Evolutionary conservation across 2,329 filamentous ascomycete species (phyloP), one percentile per base, ranked within the genome.

Genomic region (Aspergillus arachidicola): DNA sequence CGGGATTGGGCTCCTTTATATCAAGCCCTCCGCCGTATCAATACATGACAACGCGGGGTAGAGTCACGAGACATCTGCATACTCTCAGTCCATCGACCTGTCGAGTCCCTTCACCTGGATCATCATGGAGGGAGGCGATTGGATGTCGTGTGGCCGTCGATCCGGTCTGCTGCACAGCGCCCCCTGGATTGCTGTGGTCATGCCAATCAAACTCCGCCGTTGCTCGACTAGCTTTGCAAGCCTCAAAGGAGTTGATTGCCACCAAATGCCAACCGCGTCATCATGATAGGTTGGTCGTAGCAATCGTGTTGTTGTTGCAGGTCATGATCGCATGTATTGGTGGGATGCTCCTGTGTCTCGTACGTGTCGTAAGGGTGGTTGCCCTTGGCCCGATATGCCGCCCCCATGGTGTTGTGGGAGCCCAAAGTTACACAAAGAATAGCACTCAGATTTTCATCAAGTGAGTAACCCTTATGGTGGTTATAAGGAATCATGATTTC

Each of bases 281-380:
- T 7, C 6, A 34, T 53, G 50, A 53, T 34, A 53, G 50, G 50
- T n/a, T 32, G 28, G 16, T 11, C 21, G 3, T 7, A 32, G 26
- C 19, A 3, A 6, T 48, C 5, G 21, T 48, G 45, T 6, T 48
- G 28, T 6, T 26, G 16, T 51, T 32, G 48, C 26, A 51, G 26
- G 45, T 53, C 26, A 34, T 53, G 50, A 32, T 53, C 50, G 50
- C 50, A 53, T 53, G 48, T 36, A 46, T 46, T 46, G 43, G 43
- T 46, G 43, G 38, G 16, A 41, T 41, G 38, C 34, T 10, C 38
- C 19, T 3, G 0, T 1, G n/a, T 19, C 3, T 41, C 38, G 6
- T 7, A 41, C 3, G 38, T 41, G 38, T 41, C 7, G 16, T 6
- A 0, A n/a, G 16, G 38, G 12, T 6, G 34, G 38, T 10, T 41